Base-by-base conservation (phyloP, 129 eudicot genomes). In the Heracleum sosnowskyi region DNA sequence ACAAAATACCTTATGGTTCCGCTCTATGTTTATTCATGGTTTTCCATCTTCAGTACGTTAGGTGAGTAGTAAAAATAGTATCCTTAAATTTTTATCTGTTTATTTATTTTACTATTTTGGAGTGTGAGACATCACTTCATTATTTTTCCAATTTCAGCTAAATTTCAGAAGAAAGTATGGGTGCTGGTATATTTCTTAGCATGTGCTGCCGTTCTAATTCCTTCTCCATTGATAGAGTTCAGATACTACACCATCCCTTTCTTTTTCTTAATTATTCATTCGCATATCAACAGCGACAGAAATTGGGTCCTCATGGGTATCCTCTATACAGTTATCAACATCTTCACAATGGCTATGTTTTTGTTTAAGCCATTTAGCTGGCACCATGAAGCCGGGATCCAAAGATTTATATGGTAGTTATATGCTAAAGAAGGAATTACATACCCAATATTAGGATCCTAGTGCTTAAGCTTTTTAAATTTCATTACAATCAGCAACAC, bases 161-260 rank as follows among this genome's bases (percentile, higher is more conserved):
- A 90, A 73, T 49, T 12, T 80, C 90, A 83, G 82, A 87, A 82
- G 84, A 90, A 82, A 82, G 82, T 86, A n/a, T 91, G 98, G 98
- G 80, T 90, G 11, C 76, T 94, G 84, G 89, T 79, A 15, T 94
- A 89, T 80, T 85, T 88, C 82, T 70, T 94, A 69, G 98, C 97
- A 55, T 79, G 89, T 33, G 96, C 92, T 74, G 92, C 93, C 15
- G 82, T 85, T 76, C 97, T 92, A 15, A 75, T 92, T 81, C 99
- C 99, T 45, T 69, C 99, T 40, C 97, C 97, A 11, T 63, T 96
- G 79, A 89, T 96, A 53, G 99, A 96, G 84, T 96, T 96, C 87
- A 86, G 99, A 87, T 96, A 96, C 85, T 92, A 96, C 78, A 92
- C 99, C 5, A 87, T 92, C 51, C 95, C 97, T 12, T 95, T 92